Evolutionary conservation across 768 basidiomycete genomes (phyloP).

Genomic region (Psilocybe sp.): DNA sequence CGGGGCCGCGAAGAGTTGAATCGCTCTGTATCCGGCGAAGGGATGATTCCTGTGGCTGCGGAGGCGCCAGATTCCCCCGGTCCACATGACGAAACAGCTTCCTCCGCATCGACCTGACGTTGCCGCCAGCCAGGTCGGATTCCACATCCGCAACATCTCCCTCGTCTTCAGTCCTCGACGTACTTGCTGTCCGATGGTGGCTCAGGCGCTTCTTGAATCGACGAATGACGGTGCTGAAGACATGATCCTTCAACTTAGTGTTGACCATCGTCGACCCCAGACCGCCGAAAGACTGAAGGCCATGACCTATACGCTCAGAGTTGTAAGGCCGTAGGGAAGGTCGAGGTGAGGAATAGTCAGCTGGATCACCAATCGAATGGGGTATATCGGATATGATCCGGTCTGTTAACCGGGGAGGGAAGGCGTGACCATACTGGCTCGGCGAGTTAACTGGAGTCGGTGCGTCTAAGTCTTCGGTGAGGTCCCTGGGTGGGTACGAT

Average conservation of each 20-base stretch:
- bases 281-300: constrained; percentile 73
- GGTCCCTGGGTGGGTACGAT: constrained; percentile 33
- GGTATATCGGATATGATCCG: constrained; percentile 12
- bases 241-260: constrained; percentile 91
- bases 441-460: constrained; percentile 53
- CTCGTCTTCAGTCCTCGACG: constrained; percentile 52
- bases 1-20: constrained; percentile 37
- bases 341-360: constrained; percentile 27
- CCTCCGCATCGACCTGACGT: constrained; percentile 26
- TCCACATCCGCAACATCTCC: constrained; percentile 35
- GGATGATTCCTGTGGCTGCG: constrained; percentile 28
- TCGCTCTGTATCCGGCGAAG: constrained; percentile 72
- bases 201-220: constrained; percentile 59
- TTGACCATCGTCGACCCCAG: constrained; percentile 93
- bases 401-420: constrained; percentile 26
- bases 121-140: constrained; percentile 16
- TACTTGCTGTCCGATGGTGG: constrained; percentile 31
- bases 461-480: constrained; percentile 36
- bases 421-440: constrained; percentile 27
- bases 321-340: constrained; percentile 38
- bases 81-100: constrained; percentile 43
- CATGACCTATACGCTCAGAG: constrained; percentile 38
- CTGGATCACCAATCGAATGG: constrained; percentile 22
- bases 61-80: constrained; percentile 36
- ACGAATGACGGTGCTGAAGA: constrained; percentile 85